Percentiles rank a stretch among this genome's conserved stretches.
These are phyloP conservation scores for Colletotrichum neosansevieriae DNA, from an alignment of 2,329 filamentous ascomycete genomes.

Conservation along the genomic window DNA sequence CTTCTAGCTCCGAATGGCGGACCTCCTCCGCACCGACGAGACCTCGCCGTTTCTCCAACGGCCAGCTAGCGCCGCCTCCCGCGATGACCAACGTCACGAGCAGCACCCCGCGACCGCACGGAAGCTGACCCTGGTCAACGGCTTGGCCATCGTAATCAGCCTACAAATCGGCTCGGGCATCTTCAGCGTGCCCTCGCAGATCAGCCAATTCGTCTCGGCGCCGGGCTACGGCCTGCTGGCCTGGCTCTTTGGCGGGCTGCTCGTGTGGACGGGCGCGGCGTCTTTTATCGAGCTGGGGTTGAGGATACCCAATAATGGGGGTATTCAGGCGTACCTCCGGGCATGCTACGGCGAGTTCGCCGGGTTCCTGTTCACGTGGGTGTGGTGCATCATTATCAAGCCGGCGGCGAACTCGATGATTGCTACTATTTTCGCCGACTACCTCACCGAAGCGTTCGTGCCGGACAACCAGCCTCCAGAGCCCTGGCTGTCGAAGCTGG, in stretches of 20 bases:
- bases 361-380: constrained; percentile 58
- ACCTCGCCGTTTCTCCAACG: constrained; percentile 38
- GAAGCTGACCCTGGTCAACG: constrained; percentile 45
- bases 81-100: constrained; percentile 8
- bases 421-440: constrained; percentile 58
- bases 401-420: constrained; percentile 59
- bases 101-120: constrained; percentile 15
- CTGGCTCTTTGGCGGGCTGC: constrained; percentile 56
- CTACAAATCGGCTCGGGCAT: constrained; percentile 62
- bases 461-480: constrained; percentile 39
- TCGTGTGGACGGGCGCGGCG: constrained; percentile 61
- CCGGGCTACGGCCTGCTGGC: constrained; percentile 56
- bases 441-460: constrained; percentile 50
- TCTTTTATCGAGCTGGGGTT: constrained; percentile 61
- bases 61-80: constrained; percentile 5
- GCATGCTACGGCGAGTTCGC: constrained; percentile 56
- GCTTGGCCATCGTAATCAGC: constrained; percentile 58
- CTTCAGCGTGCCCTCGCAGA: constrained; percentile 58
- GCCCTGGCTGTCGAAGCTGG: constrained; percentile 50
- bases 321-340: constrained; percentile 58
- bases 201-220: constrained; percentile 56
- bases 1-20: constrained; percentile 25
- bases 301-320: constrained; percentile 58
- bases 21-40: constrained; percentile 34
- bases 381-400: constrained; percentile 58